Evolutionary conservation across 768 basidiomycete genomes (phyloP).

Genomic region (Podaxis sp.): DNA sequence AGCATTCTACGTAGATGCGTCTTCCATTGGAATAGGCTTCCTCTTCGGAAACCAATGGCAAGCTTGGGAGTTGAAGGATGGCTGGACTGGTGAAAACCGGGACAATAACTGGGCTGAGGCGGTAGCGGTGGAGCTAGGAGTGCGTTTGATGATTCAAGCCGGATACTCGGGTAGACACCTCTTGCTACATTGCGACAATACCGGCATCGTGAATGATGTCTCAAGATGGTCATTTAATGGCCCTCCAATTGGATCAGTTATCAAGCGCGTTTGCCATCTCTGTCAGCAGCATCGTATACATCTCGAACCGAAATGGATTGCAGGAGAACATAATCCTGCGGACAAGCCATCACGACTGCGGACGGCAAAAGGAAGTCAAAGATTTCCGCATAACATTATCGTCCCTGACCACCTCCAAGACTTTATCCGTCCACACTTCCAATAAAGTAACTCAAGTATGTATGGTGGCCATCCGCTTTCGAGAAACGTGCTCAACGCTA

Average conservation of each 20-base stretch:
- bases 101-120: conserved; percentile 43
- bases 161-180: conserved; percentile 21
- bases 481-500: background rate
- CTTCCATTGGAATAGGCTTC: conserved; percentile 13
- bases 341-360: conserved; percentile 24
- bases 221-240: conserved; percentile 19
- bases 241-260: conserved; percentile 22
- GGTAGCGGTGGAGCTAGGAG: conserved; percentile 36
- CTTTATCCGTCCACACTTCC: background rate
- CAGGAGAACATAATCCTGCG: conserved; percentile 27
- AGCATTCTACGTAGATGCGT: background rate
- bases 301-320: conserved; percentile 24
- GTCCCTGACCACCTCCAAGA: background rate
- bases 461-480: background rate
- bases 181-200: conserved; percentile 34
- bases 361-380: conserved; percentile 1
- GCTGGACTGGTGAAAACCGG: conserved; percentile 24
- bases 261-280: conserved; percentile 22
- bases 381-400: conserved; percentile 9
- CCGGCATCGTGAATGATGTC: conserved; percentile 33
- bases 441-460: background rate
- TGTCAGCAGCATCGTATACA: conserved; percentile 18
- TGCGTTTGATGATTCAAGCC: conserved; percentile 24
- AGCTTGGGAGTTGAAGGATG: conserved; percentile 31
- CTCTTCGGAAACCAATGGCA: conserved; percentile 28